Base-by-base conservation (phyloP, 2,329 filamentous ascomycete genomes). In the Penicillium nordicum region DNA sequence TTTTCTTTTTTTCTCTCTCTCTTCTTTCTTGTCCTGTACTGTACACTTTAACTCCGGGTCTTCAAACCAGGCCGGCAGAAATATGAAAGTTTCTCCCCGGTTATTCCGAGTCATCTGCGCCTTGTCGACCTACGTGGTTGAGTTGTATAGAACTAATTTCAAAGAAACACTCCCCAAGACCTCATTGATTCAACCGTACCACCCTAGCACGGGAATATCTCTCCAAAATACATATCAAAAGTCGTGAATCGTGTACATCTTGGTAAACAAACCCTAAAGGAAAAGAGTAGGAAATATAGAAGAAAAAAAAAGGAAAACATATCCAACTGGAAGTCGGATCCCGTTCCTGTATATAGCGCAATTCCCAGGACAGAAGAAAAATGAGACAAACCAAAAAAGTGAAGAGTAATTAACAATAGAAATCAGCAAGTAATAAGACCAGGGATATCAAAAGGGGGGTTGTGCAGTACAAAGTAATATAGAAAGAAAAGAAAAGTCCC, bases 1-100 rank as follows among this genome's bases (percentile, higher is more conserved):
- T 10, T 53, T 43, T 32, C 2, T 10, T n/a, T 50, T 50, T 41
- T 12, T 29, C 27, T 29, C 29, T 30, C 29, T 30, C 29, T 45
- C 25, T 12, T 50, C 18, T 54, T 44, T 50, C 30, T 38, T 50
- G 21, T 21, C 21, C 37, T 42, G 23, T 43, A 46, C 32, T 61
- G 62, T 59, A 62, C 49, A 63, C 49, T 51, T 51, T 50, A 44
- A 41, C 41, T 40, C 50, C 27, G 52, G 50, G 34, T 29, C 38
- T 49, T 38, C 36, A 11, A 23, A 50, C 46, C 23, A 54, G 36
- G 25, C 32, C 23, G 21, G 45, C 48, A 46, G 37, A 48, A 50
- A 47, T 25, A 43, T 52, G 23, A 54, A 50, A 55, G 34, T 18
- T 18, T 38, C 45, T 44, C 47, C 41, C 34, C 18, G 14, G 30